phyloP scores from a whole-genome alignment of 2,329 filamentous ascomycete species.

The Cordyceps cateniannulata region DNA sequence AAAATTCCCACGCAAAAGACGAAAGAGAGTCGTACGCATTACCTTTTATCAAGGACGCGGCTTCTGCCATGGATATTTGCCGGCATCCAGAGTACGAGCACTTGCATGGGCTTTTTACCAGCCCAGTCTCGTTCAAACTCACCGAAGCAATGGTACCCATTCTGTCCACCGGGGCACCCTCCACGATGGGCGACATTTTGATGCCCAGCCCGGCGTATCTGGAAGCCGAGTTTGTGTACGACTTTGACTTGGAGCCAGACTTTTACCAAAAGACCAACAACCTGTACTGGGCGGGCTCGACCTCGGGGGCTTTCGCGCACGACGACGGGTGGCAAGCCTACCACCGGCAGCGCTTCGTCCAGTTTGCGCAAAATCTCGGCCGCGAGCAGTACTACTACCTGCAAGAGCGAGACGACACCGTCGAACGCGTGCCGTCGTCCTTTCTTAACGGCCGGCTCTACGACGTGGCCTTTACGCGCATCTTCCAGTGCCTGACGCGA shows the following conservation, averaged over 20 bases:
- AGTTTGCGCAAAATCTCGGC: slow-evolving; percentile 28
- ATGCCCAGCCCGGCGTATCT: slow-evolving; percentile 45
- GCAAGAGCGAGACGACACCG: slow-evolving; percentile 14
- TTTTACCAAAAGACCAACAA: slow-evolving; percentile 45
- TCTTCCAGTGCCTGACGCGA: slow-evolving; percentile 37
- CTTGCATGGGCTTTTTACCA: slow-evolving; percentile 39
- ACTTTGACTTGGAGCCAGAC: slow-evolving; percentile 30
- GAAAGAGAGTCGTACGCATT: slow-evolving; percentile 21
- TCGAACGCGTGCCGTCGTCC: slow-evolving; percentile 18
- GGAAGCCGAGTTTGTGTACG: slow-evolving; percentile 36
- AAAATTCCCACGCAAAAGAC: not conserved
- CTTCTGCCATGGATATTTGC: slow-evolving; percentile 33
- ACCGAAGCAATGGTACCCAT: slow-evolving; percentile 38
- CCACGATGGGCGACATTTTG: slow-evolving; percentile 45
- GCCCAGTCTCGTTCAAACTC: slow-evolving; percentile 35
- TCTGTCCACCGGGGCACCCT: slow-evolving; percentile 36
- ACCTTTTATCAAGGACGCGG: slow-evolving; percentile 29
- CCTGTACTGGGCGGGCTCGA: slow-evolving; percentile 53
- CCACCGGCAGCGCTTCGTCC: slow-evolving; percentile 43
- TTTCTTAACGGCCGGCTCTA: slow-evolving; percentile 34
- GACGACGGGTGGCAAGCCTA: slow-evolving; percentile 32
- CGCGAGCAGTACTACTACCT: slow-evolving; percentile 27
- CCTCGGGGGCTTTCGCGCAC: slow-evolving; percentile 39
- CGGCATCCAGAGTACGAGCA: slow-evolving; percentile 35
- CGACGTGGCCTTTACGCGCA: slow-evolving; percentile 37